These are phyloP conservation scores for Pseudoturritis turrita DNA, from an alignment of 345 rosid genomes.

Conservation along the genomic window DNA sequence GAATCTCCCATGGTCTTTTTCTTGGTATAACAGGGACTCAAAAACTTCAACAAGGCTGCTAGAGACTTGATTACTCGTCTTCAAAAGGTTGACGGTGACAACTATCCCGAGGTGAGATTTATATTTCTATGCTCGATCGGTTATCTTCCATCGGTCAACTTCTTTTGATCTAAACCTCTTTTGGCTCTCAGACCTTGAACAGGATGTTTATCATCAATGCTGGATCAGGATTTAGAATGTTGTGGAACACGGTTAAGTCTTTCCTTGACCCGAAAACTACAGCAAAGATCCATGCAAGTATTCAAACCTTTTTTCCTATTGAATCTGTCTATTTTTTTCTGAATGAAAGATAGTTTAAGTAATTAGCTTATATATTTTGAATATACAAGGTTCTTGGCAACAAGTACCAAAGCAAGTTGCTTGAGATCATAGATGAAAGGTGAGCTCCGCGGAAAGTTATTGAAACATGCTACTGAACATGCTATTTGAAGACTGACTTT, in stretches of 20 bases:
- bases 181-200: conserved; percentile 66
- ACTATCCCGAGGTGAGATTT: conserved; percentile 79
- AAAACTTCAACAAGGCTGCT: conserved; percentile 83
- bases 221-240: conserved; percentile 96
- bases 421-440: conserved; percentile 88
- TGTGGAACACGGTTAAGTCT: conserved; percentile 93
- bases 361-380: not conserved
- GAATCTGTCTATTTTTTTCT: not conserved
- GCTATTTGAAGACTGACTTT: not conserved
- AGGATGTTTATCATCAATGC: conserved; percentile 99
- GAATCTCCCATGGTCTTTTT: not conserved
- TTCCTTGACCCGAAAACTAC: conserved; percentile 98
- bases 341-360: conserved; percentile 9
- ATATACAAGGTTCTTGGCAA: conserved; percentile 79
- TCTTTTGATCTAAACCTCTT: not conserved
- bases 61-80: conserved; percentile 80
- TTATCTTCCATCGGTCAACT: not conserved
- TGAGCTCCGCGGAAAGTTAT: not conserved
- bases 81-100: conserved; percentile 89
- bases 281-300: conserved; percentile 84
- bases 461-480: too few species aligned
- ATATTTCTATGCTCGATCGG: not conserved
- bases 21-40: conserved; percentile 61
- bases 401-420: conserved; percentile 91
- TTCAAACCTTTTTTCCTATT: not conserved